phyloP scores from a whole-genome alignment of 768 basidiomycete genomes.

The Rhodotorula kratochvilovae region DNA sequence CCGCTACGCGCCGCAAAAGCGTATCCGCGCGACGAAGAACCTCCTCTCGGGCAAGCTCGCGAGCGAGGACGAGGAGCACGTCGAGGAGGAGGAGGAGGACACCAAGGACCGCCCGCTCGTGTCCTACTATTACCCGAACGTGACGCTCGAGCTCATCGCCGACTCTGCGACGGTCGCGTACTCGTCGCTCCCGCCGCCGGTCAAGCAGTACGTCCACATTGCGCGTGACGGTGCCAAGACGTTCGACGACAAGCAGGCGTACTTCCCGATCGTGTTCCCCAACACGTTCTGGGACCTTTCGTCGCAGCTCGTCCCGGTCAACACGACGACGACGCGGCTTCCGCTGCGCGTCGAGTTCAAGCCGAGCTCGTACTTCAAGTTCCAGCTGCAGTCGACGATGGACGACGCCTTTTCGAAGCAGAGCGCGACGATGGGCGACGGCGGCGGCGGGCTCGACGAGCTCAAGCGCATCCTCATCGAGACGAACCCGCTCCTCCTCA shows the following conservation, averaged over 20 bases:
- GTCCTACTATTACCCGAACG: conserved; percentile 72
- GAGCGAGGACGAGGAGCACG: conserved; percentile 41
- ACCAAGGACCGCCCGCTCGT: conserved; percentile 45
- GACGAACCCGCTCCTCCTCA: conserved; percentile 71
- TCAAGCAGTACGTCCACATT: conserved; percentile 57
- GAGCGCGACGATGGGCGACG: conserved; percentile 50
- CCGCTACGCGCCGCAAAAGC: conserved; percentile 69
- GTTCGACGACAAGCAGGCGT: conserved; percentile 44
- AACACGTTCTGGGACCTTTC: conserved; percentile 82
- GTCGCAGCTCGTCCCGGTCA: conserved; percentile 75
- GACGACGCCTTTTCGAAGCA: conserved; percentile 72
- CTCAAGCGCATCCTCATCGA: conserved; percentile 83
- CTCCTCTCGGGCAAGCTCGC: conserved; percentile 56
- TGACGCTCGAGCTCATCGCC: conserved; percentile 79
- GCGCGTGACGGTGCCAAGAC: conserved; percentile 49
- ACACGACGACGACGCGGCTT: conserved; percentile 68
- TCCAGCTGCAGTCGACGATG: conserved; percentile 66
- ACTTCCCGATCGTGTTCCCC: conserved; percentile 82
- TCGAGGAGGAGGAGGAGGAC: conserved; percentile 12
- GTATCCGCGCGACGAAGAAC: conserved; percentile 74
- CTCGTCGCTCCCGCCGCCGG: conserved; percentile 57
- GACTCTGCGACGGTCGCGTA: conserved; percentile 60
- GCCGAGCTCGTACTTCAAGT: conserved; percentile 75
- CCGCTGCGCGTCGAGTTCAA: conserved; percentile 79
- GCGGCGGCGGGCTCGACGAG: conserved; percentile 79